Evolutionary conservation across 108 stramenopile genomes (phyloP).

Genomic region (Cyclostephanos tholiformis): DNA sequence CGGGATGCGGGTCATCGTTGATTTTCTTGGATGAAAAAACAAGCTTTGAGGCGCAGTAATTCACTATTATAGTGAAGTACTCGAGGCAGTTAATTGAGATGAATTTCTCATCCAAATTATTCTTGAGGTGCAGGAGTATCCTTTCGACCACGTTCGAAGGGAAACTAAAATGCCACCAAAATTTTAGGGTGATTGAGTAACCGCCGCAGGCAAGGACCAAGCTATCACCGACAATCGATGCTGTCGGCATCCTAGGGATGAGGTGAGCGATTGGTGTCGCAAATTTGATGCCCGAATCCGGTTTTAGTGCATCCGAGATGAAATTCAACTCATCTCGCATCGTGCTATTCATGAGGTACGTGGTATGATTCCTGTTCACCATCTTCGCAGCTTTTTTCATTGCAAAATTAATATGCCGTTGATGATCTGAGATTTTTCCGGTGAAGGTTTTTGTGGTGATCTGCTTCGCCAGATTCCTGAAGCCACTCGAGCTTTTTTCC

Average conservation of each 20-base stretch:
- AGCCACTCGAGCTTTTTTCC: background rate
- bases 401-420: background rate
- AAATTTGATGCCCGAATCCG: background rate
- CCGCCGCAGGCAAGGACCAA: background rate
- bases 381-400: slow-evolving; percentile 4
- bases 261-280: background rate
- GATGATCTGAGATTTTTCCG: too few species aligned
- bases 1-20: background rate
- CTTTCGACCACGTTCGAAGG: background rate
- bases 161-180: slow-evolving; percentile 18
- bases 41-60: slow-evolving; percentile 3
- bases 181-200: background rate
- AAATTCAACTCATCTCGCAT: slow-evolving; percentile 13
- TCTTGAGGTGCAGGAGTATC: background rate
- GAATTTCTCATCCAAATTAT: background rate
- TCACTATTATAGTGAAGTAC: slow-evolving; percentile 20
- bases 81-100: slow-evolving; percentile 17
- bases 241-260: slow-evolving; percentile 3
- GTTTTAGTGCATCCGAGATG: background rate
- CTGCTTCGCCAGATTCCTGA: background rate
- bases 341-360: slow-evolving; percentile 1
- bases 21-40: background rate
- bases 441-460: background rate
- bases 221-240: background rate
- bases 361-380: background rate